Evolutionary conservation across 2,329 filamentous ascomycete species (phyloP).

Genomic region (Pseudogymnoascus sp.): DNA sequence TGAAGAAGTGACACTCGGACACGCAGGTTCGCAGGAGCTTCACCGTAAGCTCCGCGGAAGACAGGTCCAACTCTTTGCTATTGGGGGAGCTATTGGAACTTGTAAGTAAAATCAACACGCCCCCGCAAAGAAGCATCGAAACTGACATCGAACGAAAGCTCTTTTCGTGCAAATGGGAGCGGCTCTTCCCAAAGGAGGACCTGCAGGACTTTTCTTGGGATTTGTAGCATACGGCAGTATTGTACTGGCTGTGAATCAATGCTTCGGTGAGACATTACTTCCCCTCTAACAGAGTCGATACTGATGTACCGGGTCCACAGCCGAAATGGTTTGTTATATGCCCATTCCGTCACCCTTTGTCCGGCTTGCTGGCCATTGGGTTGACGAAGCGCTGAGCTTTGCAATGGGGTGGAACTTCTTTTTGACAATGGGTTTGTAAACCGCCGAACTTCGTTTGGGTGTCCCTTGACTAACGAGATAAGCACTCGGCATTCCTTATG

Average conservation of each 20-base stretch:
- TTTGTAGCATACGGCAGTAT: conserved; percentile 44
- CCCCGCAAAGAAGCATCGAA: not conserved
- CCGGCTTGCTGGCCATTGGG: conserved; percentile 46
- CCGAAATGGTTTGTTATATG: conserved; percentile 53
- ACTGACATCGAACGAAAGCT: conserved; percentile 26
- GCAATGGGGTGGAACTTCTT: conserved; percentile 54
- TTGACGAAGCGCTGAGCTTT: conserved; percentile 49
- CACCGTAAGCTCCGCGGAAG: conserved; percentile 9
- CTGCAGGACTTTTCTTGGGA: conserved; percentile 47
- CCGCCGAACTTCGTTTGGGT: not conserved
- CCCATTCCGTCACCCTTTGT: conserved; percentile 47
- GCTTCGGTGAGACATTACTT: conserved; percentile 10
- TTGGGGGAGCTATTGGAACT: conserved; percentile 47
- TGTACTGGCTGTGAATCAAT: conserved; percentile 41
- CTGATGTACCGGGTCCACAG: conserved; percentile 28
- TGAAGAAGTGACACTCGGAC: not conserved
- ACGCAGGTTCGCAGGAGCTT: conserved; percentile 1
- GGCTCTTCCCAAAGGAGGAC: conserved; percentile 48
- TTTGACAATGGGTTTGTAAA: conserved; percentile 32
- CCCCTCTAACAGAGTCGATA: conserved; percentile 42
- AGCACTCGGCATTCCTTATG: conserved; percentile 36
- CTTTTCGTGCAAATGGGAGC: conserved; percentile 55
- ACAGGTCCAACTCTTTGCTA: conserved; percentile 13
- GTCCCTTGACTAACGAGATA: conserved; percentile 39
- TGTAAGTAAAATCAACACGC: not conserved